These are phyloP conservation scores for Quercus dentata DNA, from an alignment of 306 rosid species.

Conservation along the genomic window DNA sequence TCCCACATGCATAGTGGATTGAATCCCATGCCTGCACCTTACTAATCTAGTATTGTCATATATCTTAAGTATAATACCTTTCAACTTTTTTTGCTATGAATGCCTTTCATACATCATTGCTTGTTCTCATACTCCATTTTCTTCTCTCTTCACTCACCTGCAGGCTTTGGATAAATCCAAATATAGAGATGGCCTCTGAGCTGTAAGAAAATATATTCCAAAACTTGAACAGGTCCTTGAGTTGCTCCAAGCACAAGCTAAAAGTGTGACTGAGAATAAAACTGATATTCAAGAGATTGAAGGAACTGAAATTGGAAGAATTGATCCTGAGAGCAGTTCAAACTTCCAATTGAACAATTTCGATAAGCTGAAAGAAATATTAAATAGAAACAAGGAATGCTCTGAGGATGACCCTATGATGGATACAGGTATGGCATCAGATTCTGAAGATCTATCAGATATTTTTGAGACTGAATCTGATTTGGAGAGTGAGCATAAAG, in stretches of 20 bases:
- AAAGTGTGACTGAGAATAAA: slow-evolving; percentile 29
- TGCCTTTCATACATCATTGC: background rate
- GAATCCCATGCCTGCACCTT: background rate
- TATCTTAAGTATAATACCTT: background rate
- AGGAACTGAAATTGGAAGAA: slow-evolving; percentile 28
- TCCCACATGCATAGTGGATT: background rate
- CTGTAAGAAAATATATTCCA: slow-evolving; percentile 79
- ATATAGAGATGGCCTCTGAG: slow-evolving; percentile 77
- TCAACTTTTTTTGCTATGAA: background rate
- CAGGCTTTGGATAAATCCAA: slow-evolving; percentile 98
- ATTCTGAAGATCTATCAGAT: slow-evolving; percentile 67
- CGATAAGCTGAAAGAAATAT: slow-evolving; percentile 32
- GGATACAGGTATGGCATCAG: slow-evolving; percentile 47
- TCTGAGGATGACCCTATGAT: slow-evolving; percentile 43
- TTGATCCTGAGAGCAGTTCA: slow-evolving; percentile 29
- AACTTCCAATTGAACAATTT: slow-evolving; percentile 30
- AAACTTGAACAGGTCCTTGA: slow-evolving; percentile 77
- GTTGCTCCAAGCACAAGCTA: slow-evolving; percentile 66
- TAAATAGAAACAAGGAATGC: slow-evolving; percentile 22
- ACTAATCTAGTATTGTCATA: background rate
- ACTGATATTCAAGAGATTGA: slow-evolving; percentile 28
- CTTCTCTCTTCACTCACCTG: slow-evolving; percentile 8
- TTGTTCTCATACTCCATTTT: background rate
- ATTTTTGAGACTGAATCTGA: slow-evolving; percentile 76
- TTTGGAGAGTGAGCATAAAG: slow-evolving; percentile 36